Base-by-base conservation (phyloP, 192 early-diverging fungal genomes). In the Lunasporangiospora selenospora region DNA sequence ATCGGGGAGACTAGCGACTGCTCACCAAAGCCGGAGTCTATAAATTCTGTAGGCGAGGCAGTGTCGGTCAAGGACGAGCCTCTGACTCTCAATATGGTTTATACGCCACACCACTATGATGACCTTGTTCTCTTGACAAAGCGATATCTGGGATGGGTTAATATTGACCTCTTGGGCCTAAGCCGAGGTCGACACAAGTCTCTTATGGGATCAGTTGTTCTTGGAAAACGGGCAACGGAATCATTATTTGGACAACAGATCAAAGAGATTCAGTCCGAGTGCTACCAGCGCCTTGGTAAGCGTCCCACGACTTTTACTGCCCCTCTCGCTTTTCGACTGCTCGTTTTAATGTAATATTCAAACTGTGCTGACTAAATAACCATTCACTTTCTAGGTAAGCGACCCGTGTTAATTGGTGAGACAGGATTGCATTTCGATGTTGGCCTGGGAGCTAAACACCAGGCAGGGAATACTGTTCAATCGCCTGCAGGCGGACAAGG, bases 61-160 rank as follows among this genome's bases (percentile, higher is more conserved):
- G n/a, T n/a, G n/a, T n/a, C 18, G 45, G 45, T 27, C 12, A 26
- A 47, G 45, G 45, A 47, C 7, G 45, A 47, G 7, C 29, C 10
- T 2, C 23, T 71, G 13, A 50, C 34, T 0, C 58, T 53, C 2
- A 69, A 46, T 18, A 61, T 86, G 42, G 81, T 75, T 8, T 86
- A 84, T 51, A 39, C 81, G 0, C 85, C 85, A 19, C 85, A 86
- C 38, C 84, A 79, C 64, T 86, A 86, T 27, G 85, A 86, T 38
- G 85, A 81, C 10, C 44, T 86, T 12, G 84, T 83, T 3, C 59
- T 86, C 6, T 55, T 86, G 11, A 82, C 79, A 41, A 86, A 82
- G 58, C 23, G 27, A 15, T 71, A 71, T 26, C 53, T 71, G 0
- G 75, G 80, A 6, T 82, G 83, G 81, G 70, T 77, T 30, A 85